Evolutionary conservation across 1,139 yeast species (phyloP), one percentile per base, ranked within the genome.

Genomic region (Hyphopichia pseudoburtonii): DNA sequence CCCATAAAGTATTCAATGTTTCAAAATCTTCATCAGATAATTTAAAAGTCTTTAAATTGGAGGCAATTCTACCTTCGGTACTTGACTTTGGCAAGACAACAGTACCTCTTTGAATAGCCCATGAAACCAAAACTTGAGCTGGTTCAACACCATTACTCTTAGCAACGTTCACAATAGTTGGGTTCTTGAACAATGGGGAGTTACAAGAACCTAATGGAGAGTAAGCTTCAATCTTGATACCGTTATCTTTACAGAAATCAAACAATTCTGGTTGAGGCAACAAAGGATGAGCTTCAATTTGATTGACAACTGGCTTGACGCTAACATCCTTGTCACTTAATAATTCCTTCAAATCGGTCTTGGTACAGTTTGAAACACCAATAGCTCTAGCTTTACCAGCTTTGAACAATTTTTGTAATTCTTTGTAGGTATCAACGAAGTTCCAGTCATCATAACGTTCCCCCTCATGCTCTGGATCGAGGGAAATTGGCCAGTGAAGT

Each of bases 401-500:
- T 48, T 78, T 70, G 50, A 57, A 61, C 40, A 86, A 63, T 44
- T 76, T 68, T 64, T 87, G 92, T 66, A 86, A 68, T 39, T 66
- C 64, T 57, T 76, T 78, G 79, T 86, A 88, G 36, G 95, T 80
- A 54, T 85, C 79, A 43, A 80, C 60, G 48, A 71, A 76, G 51
- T 71, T 66, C 78, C 84, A 80, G 36, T 69, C 73, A 1, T 39
- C 28, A 62, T 61, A 50, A 60, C 63, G 41, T 17, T 42, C 30
- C 22, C 38, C 37, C 4, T 49, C 45, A 26, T 54, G 45, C 11
- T 38, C 42, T 3, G 60, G 54, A 37, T 73, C 69, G 41, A 78
- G 56, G 2, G 86, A 73, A 36, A 77, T 71, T 4, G 97, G 97
- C 96, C 95, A 88, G 64, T 90, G 97, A 54, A 87, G 76, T 57